These are phyloP conservation scores for Stemphylium vesicarium DNA, from an alignment of 2,329 filamentous ascomycete genomes.

Conservation along the genomic window DNA sequence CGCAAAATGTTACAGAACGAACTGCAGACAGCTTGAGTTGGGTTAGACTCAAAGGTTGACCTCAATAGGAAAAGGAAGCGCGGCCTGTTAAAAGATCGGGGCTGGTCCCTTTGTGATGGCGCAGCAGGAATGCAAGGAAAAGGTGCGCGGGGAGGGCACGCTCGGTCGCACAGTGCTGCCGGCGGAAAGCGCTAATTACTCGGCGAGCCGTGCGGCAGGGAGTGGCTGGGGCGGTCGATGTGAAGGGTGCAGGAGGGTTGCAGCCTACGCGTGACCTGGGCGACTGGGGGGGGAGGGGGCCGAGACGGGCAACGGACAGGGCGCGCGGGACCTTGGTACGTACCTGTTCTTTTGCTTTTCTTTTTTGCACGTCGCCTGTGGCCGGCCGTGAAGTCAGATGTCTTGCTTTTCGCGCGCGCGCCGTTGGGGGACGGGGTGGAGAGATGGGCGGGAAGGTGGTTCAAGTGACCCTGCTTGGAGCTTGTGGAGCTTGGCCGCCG, in stretches of 20 bases:
- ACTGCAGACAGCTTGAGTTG: slow-evolving; percentile 30
- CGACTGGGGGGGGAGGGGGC: background rate
- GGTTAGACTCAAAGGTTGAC: slow-evolving; percentile 44
- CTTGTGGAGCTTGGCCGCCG: slow-evolving; percentile 29
- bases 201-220: slow-evolving; percentile 20
- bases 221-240: slow-evolving; percentile 19
- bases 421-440: slow-evolving; percentile 27
- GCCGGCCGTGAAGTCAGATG: slow-evolving; percentile 1
- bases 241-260: slow-evolving; percentile 1
- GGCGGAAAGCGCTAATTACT: slow-evolving; percentile 24
- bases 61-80: slow-evolving; percentile 44
- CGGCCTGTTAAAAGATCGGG: slow-evolving; percentile 41
- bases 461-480: slow-evolving; percentile 18
- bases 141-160: slow-evolving; percentile 20
- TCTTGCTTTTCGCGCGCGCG: slow-evolving; percentile 23
- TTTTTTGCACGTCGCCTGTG: background rate
- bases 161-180: slow-evolving; percentile 40
- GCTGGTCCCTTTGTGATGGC: slow-evolving; percentile 44
- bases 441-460: slow-evolving; percentile 18
- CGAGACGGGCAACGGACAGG: background rate
- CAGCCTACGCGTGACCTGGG: slow-evolving; percentile 10
- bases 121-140: slow-evolving; percentile 44
- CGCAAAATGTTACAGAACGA: slow-evolving; percentile 39
- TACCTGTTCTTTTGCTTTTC: slow-evolving; percentile 17
- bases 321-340: slow-evolving; percentile 18